Conservation (phyloP, 805 yeast genomes). For the Candida namnaoensis region DNA sequence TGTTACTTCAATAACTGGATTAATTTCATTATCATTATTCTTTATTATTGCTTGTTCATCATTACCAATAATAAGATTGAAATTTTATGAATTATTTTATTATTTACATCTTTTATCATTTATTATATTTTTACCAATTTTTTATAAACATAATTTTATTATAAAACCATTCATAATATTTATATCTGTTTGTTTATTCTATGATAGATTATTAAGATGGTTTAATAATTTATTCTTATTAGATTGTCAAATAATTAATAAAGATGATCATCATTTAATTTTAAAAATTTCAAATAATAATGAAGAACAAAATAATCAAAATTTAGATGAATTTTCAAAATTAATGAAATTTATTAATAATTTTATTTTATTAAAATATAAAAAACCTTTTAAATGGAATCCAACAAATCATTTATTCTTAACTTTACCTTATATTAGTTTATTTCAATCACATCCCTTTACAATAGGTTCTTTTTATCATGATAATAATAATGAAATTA, state of each 20-base stretch:
- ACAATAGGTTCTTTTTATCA: constrained; percentile 14
- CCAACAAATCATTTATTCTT: constrained; percentile 17
- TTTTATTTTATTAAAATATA: constrained; percentile 3
- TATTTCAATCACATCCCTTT: constrained; percentile 19
- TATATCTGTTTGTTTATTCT: constrained; percentile 4
- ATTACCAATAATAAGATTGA: constrained; percentile 5
- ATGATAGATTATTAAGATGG: constrained; percentile 12
- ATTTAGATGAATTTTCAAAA: not conserved
- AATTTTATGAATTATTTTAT: constrained; percentile 15
- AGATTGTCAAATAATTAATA: constrained; percentile 3
- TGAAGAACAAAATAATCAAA: constrained; percentile 1
- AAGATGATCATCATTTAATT: constrained; percentile 4
- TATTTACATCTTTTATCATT: constrained; percentile 9
- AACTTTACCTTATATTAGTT: constrained; percentile 10
- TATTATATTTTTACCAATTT: constrained; percentile 14
- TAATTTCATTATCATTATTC: constrained; percentile 4
- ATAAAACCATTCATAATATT: constrained; percentile 15
- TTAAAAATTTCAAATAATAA: constrained; percentile 2
- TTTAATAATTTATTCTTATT: constrained; percentile 9
- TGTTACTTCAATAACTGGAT: constrained; percentile 8
- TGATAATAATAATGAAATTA: not conserved
- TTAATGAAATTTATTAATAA: not conserved
- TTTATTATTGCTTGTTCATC: constrained; percentile 9
- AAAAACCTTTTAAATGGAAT: constrained; percentile 8
- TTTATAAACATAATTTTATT: constrained; percentile 15